Evolutionary conservation across 2,329 filamentous ascomycete genomes (phyloP), one percentile per base, ranked within the genome.

Genomic region (Fusarium buharicum): DNA sequence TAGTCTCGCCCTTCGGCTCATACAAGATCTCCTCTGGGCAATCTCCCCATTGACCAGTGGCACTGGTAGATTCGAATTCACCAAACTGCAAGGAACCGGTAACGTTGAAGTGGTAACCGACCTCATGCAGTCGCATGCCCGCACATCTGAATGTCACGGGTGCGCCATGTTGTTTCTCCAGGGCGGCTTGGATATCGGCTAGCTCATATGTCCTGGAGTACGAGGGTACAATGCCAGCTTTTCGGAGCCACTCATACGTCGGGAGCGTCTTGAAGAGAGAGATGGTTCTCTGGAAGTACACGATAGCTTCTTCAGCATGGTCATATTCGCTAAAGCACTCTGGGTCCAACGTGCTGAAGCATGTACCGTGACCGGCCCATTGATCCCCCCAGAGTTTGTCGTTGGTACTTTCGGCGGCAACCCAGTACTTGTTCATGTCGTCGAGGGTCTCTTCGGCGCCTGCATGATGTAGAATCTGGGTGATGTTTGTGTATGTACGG

Each of bases 401-500:
- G 8, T 60, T 60, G 1, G 48, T 20, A 0, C 50, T 38, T 2
- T 40, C 38, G 2, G 33, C 14, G 2, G 55, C 34, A 7, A 49
- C 56, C 57, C 57, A 60, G 22, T 55, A 9, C 1, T 16, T 36
- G 3, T 33, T 50, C 57, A 60, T 60, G 3, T 60, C 38, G 2
- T 55, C 28, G 2, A 60, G 6, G 4, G 18, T 45, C 3, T 27
- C 16, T n/a, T 60, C 57, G 5, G 55, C 57, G 0, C 57, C 57
- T 0, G 38, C 49, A 7, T 60, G 55, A n/a, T 60, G 28, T 12
- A 60, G 16, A 6, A 60, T 45, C 3, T 60, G 57, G 14, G 57
- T 60, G 12, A 60, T 60, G 5, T 60, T 60, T 33, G 55, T 60
- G 43, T 60, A 60, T 28, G 56, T 60, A 24, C 57, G 57, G 38